Evolutionary conservation across 1,284 basidiomycete genomes (phyloP), one percentile per base, ranked within the genome.

Genomic region (Polyporus tsugae): DNA sequence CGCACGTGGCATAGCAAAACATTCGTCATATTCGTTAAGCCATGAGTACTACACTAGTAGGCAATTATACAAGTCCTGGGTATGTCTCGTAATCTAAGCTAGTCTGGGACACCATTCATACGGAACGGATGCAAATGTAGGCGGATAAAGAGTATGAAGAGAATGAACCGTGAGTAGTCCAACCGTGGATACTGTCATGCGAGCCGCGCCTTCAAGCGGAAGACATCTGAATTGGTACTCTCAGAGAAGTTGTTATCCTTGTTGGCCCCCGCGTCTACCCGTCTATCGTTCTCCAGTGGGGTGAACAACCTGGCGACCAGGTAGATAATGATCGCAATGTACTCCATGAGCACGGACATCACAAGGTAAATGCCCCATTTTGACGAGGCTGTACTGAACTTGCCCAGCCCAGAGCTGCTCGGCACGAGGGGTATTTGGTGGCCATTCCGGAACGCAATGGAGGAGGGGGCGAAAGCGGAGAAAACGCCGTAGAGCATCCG

Each of bases 301-400:
- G 80, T 66, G 33, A 71, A 17, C 19, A 75, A 73, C 22, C 80
- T 82, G 0, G 84, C 83, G 64, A 85, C 72, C 11, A 84, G 75
- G 75, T 88, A 91, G 62, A 88, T 79, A 53, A 81, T 64, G 60
- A 82, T 81, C 22, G 84, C 81, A n/a, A 82, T 75, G 70, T 82
- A 88, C 76, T 91, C 90, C 84, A 86, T 86, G 57, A 90, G 69
- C 49, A 89, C 80, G 10, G 84, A 84, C 81, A 91, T 84, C 63
- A 84, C 76, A 41, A 90, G 81, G 74, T 84, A 91, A 68, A 85
- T 73, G 60, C 84, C 77, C 86, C 86, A 90, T 67, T 84, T 78
- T 38, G 88, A 88, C 6, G 82, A 85, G 41, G 85, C 70, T 59
- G 85, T 80, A 72, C 88, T 87, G 75, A 90, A 86, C 72, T 84